Base-by-base conservation (phyloP, 148 eudicot genomes). In the Oxyria digyna region DNA sequence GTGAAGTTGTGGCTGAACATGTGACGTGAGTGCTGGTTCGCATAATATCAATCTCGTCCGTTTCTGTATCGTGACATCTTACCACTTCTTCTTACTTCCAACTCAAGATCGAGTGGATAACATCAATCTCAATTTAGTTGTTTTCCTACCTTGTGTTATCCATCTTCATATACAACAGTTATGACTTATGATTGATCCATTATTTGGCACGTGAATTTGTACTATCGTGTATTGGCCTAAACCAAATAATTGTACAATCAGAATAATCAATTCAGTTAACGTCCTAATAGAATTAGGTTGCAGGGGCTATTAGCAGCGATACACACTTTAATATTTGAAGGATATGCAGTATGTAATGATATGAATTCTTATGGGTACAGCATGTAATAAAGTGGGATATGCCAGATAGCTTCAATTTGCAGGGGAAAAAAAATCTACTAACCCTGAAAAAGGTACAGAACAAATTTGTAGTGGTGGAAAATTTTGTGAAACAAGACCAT, bases 21-120 rank as follows among this genome's bases (percentile, higher is more conserved):
- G 65, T 59, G 38, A 29, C 64, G 37, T 59, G 64, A 35, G 18
- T 59, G 64, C 64, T 59, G 64, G 35, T 29, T 29, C 31, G 27
- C 62, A 23, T 8, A 42, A 1, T 49, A 3, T 0, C 4, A 23
- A 23, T 43, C n/a, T 13, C n/a, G 48, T 41, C 43, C 43, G 43
- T 41, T 41, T 41, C 13, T 11, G 12, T 43, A 13, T 26, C 33
- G 38, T 29, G 65, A 59, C 65, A 29, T 59, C 37, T 27, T 57
- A 57, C 64, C 64, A 3, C 6, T 59, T 52, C 29, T 57, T 29
- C 64, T 5, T 57, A 5, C 62, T 15, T 52, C n/a, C n/a, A n/a
- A n/a, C n/a, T n/a, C n/a, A n/a, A 10, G 20, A 10, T 12, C 7
- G 26, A 49, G 57, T 49, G 26, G 57, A 48, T 48, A 48, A 20